Conservation (phyloP, 2,329 filamentous ascomycete genomes). For the Penicillium psychrosexuale region DNA sequence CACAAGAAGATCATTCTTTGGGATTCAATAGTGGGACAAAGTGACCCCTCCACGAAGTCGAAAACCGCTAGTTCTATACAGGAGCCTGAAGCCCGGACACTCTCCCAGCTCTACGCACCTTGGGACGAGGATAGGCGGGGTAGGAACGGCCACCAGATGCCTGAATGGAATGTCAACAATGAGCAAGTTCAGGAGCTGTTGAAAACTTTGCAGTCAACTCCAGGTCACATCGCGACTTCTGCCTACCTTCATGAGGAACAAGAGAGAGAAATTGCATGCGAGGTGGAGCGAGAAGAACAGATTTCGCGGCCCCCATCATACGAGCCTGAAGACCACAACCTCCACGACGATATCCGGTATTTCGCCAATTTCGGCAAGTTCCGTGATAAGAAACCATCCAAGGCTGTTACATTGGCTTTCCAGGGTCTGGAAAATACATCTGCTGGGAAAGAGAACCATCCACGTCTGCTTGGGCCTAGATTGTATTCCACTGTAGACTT, state of each 20-base stretch:
- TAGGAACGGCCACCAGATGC: background rate
- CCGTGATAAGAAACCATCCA: background rate
- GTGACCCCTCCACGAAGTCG: background rate
- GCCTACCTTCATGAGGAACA: constrained; percentile 61
- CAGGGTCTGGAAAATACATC: constrained; percentile 5
- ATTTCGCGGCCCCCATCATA: constrained; percentile 48
- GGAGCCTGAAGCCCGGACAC: background rate
- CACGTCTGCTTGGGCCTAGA: background rate
- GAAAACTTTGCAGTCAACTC: background rate
- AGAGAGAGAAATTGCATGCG: constrained; percentile 59
- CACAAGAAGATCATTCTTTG: background rate
- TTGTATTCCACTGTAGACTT: constrained; percentile 11
- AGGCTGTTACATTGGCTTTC: constrained; percentile 5
- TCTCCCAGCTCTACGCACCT: constrained; percentile 10
- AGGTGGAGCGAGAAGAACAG: constrained; percentile 59
- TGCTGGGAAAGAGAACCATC: constrained; percentile 1
- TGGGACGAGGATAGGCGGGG: background rate
- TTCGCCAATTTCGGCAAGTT: constrained; percentile 8
- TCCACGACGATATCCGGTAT: constrained; percentile 11
- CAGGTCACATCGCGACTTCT: constrained; percentile 47
- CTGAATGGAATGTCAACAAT: background rate
- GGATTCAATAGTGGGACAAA: background rate
- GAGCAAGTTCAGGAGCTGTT: constrained; percentile 1
- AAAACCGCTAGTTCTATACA: background rate
- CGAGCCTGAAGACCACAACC: constrained; percentile 34